Evolutionary conservation across 2,329 filamentous ascomycete species (phyloP), one percentile per base, ranked within the genome.

Genomic region (Lasiodiplodia gonubiensis): DNA sequence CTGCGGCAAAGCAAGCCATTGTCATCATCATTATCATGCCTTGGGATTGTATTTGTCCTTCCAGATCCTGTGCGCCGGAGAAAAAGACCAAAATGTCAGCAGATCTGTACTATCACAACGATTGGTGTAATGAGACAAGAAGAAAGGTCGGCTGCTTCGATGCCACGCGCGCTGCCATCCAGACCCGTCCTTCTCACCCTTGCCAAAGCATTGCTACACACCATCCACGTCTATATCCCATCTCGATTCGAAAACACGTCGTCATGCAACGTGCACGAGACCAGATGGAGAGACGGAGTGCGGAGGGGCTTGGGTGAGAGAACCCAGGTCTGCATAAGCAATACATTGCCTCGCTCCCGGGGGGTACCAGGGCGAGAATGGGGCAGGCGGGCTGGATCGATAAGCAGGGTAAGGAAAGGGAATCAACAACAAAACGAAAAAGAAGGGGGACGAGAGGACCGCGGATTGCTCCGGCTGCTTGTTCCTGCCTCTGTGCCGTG

Each of bases 11-110:
- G 42, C 30, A 61, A 33, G 27, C 59, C 55, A 25, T n/a, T 46
- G 42, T 49, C 33, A 30, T 33, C 51, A 53, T 33, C 30, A 37
- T 61, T 48, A 51, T 63, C 61, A 68, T 55, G 75, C 83, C 75
- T 84, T 84, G 23, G 84, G 83, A 70, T 84, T 86, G 82, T 98
- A 97, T 82, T 98, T 98, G 70, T 97, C 93, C 79, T 98, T 98
- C 93, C 94, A 97, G 76, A 98, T 97, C 94, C 93, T 97, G 76
- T 73, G 42, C 61, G 10, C 42, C 42, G 42, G 42, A 33, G 30
- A n/a, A 60, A 51, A 46, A 57, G 18, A 18, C 35, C 14, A 30
- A 52, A 42, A 53, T 30, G 59, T 63, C 39, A 63, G 59, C 59
- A 30, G 39, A 35, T 63, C 59, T 37, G 52, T 54, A 33, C 37